Base-by-base conservation (phyloP, 2,329 filamentous ascomycete species). In the Rugonectria rugulosa region DNA sequence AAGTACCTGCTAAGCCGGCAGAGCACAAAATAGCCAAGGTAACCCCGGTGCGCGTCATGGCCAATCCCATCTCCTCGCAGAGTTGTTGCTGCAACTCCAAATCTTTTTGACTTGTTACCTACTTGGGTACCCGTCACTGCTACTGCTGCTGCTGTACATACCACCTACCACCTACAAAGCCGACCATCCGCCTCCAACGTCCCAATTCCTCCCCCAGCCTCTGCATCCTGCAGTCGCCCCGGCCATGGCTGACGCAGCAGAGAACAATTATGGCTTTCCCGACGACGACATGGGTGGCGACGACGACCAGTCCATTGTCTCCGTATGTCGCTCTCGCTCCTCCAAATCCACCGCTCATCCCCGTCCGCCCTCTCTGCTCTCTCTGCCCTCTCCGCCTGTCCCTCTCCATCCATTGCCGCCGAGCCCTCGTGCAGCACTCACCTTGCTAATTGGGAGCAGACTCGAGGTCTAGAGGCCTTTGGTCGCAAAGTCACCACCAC, bases 401-500 rank as follows among this genome's bases (percentile, higher is more conserved):
- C 29, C n/a, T 32, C 49, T 50, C 29, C 36, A 32, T 23, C 54
- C 43, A 59, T 63, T 65, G 63, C 59, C 56, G 49, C 43, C 55
- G n/a, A n/a, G n/a, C 54, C 42, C 40, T 36, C 42, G 42, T 60
- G 42, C 59, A 52, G 51, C 40, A 58, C 62, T 59, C 57, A 64
- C 58, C 51, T 40, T 48, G 48, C 59, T 62, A 54, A 57, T 53
- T 57, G 55, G 53, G 61, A 43, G 45, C 68, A 97, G 92, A 87
- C 91, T 51, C 89, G 92, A 68, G 91, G 95, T 62, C 80, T 98
- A 67, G 93, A 97, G 77, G 90, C 91, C 51, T 97, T 99, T 75
- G 87, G 92, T 64, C 88, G 94, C 71, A 99, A 97, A 77, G 92
- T 98, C 60, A 95, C 93, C 24, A 92, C 92, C 23, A 98, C 95